A percentile compares a stretch with the other conserved stretches of the same genome.
Evolutionary conservation across 139 green algal genomes (phyloP).

Genomic region (Chlamydomonas sphaeroides): DNA sequence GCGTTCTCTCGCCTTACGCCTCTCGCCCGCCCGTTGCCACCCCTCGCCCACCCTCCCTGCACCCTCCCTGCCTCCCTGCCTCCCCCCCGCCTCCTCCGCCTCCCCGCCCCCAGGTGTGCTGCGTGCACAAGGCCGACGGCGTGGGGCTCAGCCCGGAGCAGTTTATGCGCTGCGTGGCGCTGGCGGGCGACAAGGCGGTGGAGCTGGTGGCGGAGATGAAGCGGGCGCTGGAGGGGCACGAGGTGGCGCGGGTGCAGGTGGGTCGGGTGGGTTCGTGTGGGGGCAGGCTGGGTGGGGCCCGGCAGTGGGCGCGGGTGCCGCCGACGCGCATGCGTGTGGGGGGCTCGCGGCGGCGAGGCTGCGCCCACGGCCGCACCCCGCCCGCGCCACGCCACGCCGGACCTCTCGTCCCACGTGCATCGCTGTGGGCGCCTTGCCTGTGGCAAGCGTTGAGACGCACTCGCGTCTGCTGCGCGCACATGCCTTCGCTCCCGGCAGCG

Average conservation of each 20-base stretch:
- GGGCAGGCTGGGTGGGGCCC: not conserved
- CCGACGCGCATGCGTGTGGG: too few species aligned
- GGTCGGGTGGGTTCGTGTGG: not conserved
- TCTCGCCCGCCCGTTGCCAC: not conserved
- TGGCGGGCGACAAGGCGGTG: slow-evolving; percentile 46
- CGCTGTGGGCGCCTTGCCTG: too few species aligned
- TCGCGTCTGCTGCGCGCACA: too few species aligned
- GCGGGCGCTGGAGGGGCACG: slow-evolving; percentile 65
- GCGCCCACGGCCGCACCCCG: too few species aligned
- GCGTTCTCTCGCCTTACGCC: too few species aligned
- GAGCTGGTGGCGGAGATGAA: slow-evolving; percentile 61
- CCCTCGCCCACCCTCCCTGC: slow-evolving; percentile 18
- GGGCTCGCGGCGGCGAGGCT: too few species aligned
- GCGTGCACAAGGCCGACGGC: slow-evolving; percentile 79
- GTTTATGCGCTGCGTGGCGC: slow-evolving; percentile 48
- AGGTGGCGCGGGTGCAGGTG: slow-evolving; percentile 63
- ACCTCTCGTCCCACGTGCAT: too few species aligned
- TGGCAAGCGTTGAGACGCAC: too few species aligned
- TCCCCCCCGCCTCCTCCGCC: too few species aligned
- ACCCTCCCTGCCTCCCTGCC: slow-evolving; percentile 22
- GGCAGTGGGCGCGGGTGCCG: too few species aligned
- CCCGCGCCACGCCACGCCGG: too few species aligned
- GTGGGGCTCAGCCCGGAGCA: slow-evolving; percentile 62
- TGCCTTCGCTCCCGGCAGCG: too few species aligned
- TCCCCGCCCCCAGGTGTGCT: slow-evolving; percentile 73